These are phyloP conservation scores for Trichoderma gamsii DNA, from an alignment of 495 filamentous ascomycete species.

Conservation along the genomic window DNA sequence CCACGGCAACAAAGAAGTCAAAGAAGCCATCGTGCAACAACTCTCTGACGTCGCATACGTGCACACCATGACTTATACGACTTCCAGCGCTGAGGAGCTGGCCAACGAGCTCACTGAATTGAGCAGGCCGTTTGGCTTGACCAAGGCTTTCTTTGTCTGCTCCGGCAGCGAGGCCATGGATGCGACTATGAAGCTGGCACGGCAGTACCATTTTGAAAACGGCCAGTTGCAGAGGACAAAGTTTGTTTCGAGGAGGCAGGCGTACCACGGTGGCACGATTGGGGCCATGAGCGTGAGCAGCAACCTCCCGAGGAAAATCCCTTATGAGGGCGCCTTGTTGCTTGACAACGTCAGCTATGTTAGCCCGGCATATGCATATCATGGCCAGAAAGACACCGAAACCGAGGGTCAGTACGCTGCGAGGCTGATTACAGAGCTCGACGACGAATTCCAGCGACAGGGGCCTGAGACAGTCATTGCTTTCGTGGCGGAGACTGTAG, in stretches of 20 bases:
- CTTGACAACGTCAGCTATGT: constrained; percentile 52
- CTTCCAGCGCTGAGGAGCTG: constrained; percentile 29
- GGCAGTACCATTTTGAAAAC: constrained; percentile 55
- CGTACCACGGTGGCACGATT: constrained; percentile 66
- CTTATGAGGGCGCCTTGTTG: constrained; percentile 5
- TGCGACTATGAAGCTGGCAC: constrained; percentile 58
- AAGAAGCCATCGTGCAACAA: constrained; percentile 31
- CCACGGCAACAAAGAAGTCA: constrained; percentile 39
- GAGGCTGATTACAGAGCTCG: constrained; percentile 52
- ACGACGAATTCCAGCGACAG: constrained; percentile 59
- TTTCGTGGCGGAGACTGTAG: constrained; percentile 61
- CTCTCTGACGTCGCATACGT: constrained; percentile 34
- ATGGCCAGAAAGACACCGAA: constrained; percentile 31
- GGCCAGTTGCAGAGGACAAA: constrained; percentile 29
- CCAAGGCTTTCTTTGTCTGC: constrained; percentile 39
- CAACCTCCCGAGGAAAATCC: constrained; percentile 43
- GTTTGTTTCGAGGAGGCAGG: constrained; percentile 59
- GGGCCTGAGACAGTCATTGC: constrained; percentile 61
- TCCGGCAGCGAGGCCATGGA: constrained; percentile 72
- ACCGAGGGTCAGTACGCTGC: constrained; percentile 38
- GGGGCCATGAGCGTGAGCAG: constrained; percentile 55
- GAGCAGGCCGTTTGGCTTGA: constrained; percentile 38
- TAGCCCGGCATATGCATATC: constrained; percentile 52
- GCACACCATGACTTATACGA: constrained; percentile 37
- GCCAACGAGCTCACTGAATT: constrained; percentile 33